Evolutionary conservation across 768 basidiomycete genomes (phyloP), one percentile per base, ranked within the genome.

Genomic region (Boletellus sp.): DNA sequence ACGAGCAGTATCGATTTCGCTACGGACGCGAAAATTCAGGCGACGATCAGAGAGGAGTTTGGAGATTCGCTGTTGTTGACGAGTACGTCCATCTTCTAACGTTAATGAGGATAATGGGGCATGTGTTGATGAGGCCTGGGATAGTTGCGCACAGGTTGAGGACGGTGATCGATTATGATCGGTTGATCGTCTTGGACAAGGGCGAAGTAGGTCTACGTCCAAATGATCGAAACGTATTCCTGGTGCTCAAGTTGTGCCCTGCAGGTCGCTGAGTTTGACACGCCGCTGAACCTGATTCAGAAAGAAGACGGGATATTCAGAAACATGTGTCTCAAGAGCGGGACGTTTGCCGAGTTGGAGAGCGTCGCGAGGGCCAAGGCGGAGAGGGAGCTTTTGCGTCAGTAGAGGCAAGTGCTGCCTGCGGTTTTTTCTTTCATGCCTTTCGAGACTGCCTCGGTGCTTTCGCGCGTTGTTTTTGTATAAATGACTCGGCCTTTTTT

Each of bases 1-100:
- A 91, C 89, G 7, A 89, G 86, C 51, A 89, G 87, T 59, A 90
- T 92, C 49, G 88, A 91, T 62, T 87, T 92, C 58, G 84, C 81
- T 12, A 92, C 93, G 36, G 94, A 94, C 59, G 79, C 87, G 8
- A 93, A 92, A 70, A 95, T 95, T 48, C 93, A 95, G 63, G 74
- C 80, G 26, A 87, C 92, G 1, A 94, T 96, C 41, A 75, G 92
- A 6, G 84, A 87, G 56, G 90, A 95, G 59, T 95, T 95, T 63
- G 80, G 74, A 6, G 76, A 81, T 37, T 87, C 84, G 8, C 70
- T 92, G 36, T 66, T 93, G 38, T 64, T 94, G 42, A 90, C 87
- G 5, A 78, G 87, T 86, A 56, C 10, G 79, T 70, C 5, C 6
- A 4, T 23, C n/a, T 6, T 17, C 19, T 8, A 12, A 22, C 16